Percentiles rank a stretch among this genome's conserved stretches.
Evolutionary conservation across 1,284 basidiomycete species (phyloP).

Genomic region (Papiliotrema terrestris): DNA sequence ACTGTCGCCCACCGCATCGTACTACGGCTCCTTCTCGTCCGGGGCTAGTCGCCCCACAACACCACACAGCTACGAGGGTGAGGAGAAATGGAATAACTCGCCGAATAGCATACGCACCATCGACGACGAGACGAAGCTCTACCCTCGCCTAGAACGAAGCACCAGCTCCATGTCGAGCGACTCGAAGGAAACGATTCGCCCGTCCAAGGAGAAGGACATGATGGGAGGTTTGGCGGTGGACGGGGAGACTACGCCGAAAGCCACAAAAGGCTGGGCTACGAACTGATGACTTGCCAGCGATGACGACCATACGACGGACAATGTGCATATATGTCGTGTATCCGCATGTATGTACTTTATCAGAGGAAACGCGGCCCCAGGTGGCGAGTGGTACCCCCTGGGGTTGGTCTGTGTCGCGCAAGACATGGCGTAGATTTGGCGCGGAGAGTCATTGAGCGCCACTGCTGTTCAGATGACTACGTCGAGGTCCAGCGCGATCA

Average conservation of each 20-base stretch:
- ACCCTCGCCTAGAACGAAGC: conserved; percentile 1
- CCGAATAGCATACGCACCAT: not conserved
- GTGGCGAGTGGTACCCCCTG: no score
- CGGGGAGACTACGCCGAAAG: conserved; percentile 11
- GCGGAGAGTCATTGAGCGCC: no score
- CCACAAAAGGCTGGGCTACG: conserved; percentile 3
- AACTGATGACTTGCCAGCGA: no score
- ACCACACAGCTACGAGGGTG: not conserved
- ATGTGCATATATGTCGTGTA: no score
- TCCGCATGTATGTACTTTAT: no score
- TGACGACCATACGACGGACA: no score
- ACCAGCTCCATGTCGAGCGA: conserved; percentile 6
- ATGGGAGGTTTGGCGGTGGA: not conserved
- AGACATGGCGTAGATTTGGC: no score
- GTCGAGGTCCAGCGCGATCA: no score
- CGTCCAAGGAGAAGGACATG: not conserved
- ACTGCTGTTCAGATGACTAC: no score
- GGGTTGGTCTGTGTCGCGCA: no score
- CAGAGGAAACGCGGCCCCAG: no score
- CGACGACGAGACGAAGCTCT: not conserved
- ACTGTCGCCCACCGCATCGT: conserved; percentile 5
- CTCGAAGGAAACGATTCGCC: conserved; percentile 13
- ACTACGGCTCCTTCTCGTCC: not conserved
- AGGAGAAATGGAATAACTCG: not conserved
- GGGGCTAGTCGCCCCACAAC: not conserved